Evolutionary conservation across 164 flowering plant species (phyloP).

Genomic region (Hamamelis virginiana): DNA sequence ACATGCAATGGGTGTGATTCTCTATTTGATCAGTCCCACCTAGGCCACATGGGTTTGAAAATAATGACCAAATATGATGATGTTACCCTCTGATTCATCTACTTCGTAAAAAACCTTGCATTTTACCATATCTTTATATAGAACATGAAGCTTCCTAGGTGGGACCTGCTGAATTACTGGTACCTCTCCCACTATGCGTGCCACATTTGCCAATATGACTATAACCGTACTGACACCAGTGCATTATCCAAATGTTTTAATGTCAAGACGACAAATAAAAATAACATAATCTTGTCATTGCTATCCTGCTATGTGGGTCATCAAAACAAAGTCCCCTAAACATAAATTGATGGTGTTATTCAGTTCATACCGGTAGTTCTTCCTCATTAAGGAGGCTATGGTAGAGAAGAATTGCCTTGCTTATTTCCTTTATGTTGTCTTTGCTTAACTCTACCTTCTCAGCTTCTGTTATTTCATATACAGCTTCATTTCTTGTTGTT

Average conservation of each 20-base stretch:
- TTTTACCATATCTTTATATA: too few species aligned
- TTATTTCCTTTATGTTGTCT: conserved; percentile 44
- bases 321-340: background rate
- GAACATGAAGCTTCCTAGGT: too few species aligned
- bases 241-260: background rate
- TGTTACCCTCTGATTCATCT: too few species aligned
- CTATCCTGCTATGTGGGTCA: background rate
- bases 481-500: conserved; percentile 55
- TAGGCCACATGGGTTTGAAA: too few species aligned
- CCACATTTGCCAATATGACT: too few species aligned
- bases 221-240: background rate
- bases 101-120: too few species aligned
- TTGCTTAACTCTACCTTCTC: conserved; percentile 46
- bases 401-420: conserved; percentile 49
- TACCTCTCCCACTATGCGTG: too few species aligned
- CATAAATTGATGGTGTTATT: background rate
- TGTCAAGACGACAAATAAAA: background rate
- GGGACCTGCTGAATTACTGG: too few species aligned
- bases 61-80: too few species aligned
- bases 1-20: too few species aligned
- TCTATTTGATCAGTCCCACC: too few species aligned
- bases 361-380: conserved; percentile 40
- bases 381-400: conserved; percentile 42
- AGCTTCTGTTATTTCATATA: conserved; percentile 52
- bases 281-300: background rate